Percentiles rank a stretch among this genome's conserved stretches.
phyloP scores from a whole-genome alignment of 768 basidiomycete species.

The Rhizopogon sp. region DNA sequence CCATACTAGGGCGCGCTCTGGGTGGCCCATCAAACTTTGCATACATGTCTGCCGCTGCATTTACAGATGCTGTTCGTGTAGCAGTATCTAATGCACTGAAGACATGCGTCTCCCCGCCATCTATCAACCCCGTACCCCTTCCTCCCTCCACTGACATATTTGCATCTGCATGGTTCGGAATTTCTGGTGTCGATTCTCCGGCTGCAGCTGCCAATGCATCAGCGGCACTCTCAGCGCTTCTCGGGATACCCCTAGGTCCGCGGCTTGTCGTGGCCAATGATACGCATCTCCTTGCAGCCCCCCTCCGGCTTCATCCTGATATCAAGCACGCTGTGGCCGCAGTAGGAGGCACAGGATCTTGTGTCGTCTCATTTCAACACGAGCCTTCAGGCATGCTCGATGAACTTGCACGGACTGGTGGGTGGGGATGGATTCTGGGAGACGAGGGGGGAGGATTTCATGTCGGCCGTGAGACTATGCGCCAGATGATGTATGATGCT shows the following conservation, averaged over 20 bases:
- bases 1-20: slow-evolving; percentile 59
- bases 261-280: slow-evolving; percentile 71
- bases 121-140: slow-evolving; percentile 30
- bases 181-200: slow-evolving; percentile 77
- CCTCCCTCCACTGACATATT: slow-evolving; percentile 41
- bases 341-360: slow-evolving; percentile 81
- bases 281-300: slow-evolving; percentile 79
- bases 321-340: slow-evolving; percentile 62
- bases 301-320: slow-evolving; percentile 57
- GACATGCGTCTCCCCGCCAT: slow-evolving; percentile 33
- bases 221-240: slow-evolving; percentile 46
- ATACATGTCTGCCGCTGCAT: slow-evolving; percentile 63
- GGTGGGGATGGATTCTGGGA: slow-evolving; percentile 83
- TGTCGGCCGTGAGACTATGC: slow-evolving; percentile 71
- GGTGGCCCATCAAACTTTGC: slow-evolving; percentile 85
- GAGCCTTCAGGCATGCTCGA: slow-evolving; percentile 35
- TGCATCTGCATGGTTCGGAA: slow-evolving; percentile 75
- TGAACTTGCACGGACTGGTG: slow-evolving; percentile 68
- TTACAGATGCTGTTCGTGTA: slow-evolving; percentile 45
- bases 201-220: slow-evolving; percentile 54
- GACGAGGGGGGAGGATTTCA: slow-evolving; percentile 83
- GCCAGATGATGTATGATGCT: slow-evolving; percentile 55
- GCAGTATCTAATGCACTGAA: slow-evolving; percentile 55
- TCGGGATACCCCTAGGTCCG: slow-evolving; percentile 52
- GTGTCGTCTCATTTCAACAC: slow-evolving; percentile 60